Base-by-base conservation (phyloP, 1,139 yeast genomes). In the Saccharomyces pastorianus region DNA sequence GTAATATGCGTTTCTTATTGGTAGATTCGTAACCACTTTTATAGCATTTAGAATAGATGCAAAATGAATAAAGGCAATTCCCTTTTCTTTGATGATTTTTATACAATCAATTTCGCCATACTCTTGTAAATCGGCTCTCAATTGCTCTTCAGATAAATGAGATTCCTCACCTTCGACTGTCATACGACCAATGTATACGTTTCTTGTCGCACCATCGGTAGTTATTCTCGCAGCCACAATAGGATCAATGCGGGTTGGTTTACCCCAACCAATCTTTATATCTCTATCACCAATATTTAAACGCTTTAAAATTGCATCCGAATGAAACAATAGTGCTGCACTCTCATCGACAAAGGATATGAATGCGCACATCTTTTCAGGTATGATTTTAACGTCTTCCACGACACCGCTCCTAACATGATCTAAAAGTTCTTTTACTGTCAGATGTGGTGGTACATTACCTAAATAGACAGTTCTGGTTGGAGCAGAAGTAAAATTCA, bases 351-450 rank as follows among this genome's bases (percentile, higher is more conserved):
- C 70, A 71, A 85, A 76, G 11, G 82, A 74, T 48, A 80, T 66
- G 70, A 81, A 76, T 25, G 84, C 80, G 66, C 81, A 74, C 69
- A 70, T 73, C 71, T 81, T 80, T 48, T 80, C 82, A 1, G 82
- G 79, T 17, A 80, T 66, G 56, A 75, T 73, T 56, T 76, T 73
- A 57, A 76, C 84, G 56, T 82, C 83, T 72, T 93, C 99, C 56
- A 93, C 82, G 23, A 90, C 84, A 26, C 98, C 98, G 29, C 96
- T 85, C 61, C 96, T 81, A 31, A 93, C 96, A 68, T 88, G 93
- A 67, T 89, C 93, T 64, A 93, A 76, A 54, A 93, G 73, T 64
- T 89, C 96, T 64, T 86, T 84, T 3, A 95, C 83, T 29, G 89
- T 82, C 55, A 90, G 78, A 59, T 85, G 88, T n/a, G 78, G 72